Evolutionary conservation across 1,139 yeast species (phyloP).

Genomic region (Protomyces macrosporus): DNA sequence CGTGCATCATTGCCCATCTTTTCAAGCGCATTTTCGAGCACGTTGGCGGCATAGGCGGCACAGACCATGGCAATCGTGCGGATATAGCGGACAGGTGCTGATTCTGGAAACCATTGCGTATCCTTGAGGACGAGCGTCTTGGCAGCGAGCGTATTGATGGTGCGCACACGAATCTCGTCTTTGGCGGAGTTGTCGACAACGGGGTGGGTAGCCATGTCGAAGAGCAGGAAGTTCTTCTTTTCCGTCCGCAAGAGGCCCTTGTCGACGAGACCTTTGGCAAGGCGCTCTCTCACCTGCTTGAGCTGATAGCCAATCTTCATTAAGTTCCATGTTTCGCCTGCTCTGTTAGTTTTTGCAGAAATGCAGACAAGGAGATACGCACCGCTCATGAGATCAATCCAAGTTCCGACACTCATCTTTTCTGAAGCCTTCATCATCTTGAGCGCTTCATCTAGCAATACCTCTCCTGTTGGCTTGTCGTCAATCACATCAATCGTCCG

Average conservation of each 20-base stretch:
- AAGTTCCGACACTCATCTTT: slow-evolving; percentile 73
- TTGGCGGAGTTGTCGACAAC: slow-evolving; percentile 82
- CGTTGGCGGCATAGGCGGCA: slow-evolving; percentile 93
- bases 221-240: slow-evolving; percentile 83
- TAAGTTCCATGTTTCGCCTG: slow-evolving; percentile 86
- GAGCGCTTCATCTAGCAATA: slow-evolving; percentile 84
- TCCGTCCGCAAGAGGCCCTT: slow-evolving; percentile 97
- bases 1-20: slow-evolving; percentile 79
- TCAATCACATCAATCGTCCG: slow-evolving; percentile 83
- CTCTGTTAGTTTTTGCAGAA: neutral
- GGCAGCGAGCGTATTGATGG: slow-evolving; percentile 61
- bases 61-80: slow-evolving; percentile 79
- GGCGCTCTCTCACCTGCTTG: slow-evolving; percentile 92
- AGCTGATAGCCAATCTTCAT: slow-evolving; percentile 91
- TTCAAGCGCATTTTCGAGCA: slow-evolving; percentile 80
- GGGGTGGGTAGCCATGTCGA: slow-evolving; percentile 99
- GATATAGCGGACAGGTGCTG: slow-evolving; percentile 62
- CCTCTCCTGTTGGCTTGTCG: slow-evolving; percentile 87
- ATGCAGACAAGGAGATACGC: no score
- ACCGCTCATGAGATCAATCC: slow-evolving; percentile 92
- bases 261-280: slow-evolving; percentile 94
- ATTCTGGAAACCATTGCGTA: slow-evolving; percentile 58
- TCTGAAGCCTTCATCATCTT: slow-evolving; percentile 84
- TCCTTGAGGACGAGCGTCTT: slow-evolving; percentile 53
- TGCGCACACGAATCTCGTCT: slow-evolving; percentile 66